Percentiles rank a stretch among this genome's conserved stretches.
Conservation (phyloP, 2,329 filamentous ascomycete genomes). For the Fusarium metavorans region DNA sequence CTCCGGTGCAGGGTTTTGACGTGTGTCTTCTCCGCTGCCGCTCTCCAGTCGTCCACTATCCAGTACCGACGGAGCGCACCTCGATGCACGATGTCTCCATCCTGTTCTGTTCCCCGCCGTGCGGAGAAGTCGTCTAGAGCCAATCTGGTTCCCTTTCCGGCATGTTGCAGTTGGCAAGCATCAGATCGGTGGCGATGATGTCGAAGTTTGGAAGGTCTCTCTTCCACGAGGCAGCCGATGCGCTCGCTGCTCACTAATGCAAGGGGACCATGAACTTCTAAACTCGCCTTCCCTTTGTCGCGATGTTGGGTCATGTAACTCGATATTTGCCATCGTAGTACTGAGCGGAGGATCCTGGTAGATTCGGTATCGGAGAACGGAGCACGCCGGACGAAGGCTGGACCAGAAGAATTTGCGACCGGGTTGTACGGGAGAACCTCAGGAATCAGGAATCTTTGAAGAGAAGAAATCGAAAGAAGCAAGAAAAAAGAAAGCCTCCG, state of each 20-base stretch:
- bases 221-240: conserved; percentile 21
- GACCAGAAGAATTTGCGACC: conserved; percentile 4
- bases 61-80: conserved; percentile 34
- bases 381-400: conserved; percentile 6
- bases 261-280: conserved; percentile 18
- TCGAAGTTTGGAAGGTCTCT: conserved; percentile 1
- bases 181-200: conserved; percentile 23
- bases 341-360: not conserved
- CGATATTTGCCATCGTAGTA: not conserved
- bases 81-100: conserved; percentile 45
- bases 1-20: conserved; percentile 41
- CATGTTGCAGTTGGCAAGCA: conserved; percentile 12
- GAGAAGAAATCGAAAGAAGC: conserved; percentile 27
- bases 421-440: conserved; percentile 13
- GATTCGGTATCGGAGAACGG: not conserved
- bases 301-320: conserved; percentile 6
- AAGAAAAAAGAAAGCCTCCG: conserved; percentile 24
- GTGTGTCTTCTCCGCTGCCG: conserved; percentile 37
- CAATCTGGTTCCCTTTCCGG: conserved; percentile 35
- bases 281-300: conserved; percentile 8
- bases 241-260: conserved; percentile 33
- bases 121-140: conserved; percentile 42
- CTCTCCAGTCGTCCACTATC: conserved; percentile 32
- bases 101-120: conserved; percentile 38
- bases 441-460: conserved; percentile 12